A percentile compares a stretch with the other conserved stretches of the same genome.
These are phyloP conservation scores for Quillaja saponaria DNA, from an alignment of 306 rosid species.

Conservation along the genomic window DNA sequence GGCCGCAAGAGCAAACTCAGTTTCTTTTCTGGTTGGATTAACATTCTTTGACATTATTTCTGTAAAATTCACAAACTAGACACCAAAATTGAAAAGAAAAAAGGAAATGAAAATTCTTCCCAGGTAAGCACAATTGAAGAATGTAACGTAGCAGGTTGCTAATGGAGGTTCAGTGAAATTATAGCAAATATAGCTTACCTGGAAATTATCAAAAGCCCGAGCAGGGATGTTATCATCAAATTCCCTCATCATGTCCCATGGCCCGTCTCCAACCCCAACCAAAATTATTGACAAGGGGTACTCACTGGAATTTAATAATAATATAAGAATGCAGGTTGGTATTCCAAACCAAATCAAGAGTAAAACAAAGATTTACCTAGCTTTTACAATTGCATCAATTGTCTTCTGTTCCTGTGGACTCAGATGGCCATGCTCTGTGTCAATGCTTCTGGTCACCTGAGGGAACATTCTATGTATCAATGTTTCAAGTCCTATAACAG, in stretches of 20 bases:
- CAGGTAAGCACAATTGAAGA: conserved; percentile 27
- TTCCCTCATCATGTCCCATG: conserved; percentile 91
- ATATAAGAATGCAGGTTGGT: conserved; percentile 31
- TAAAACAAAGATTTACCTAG: conserved; percentile 56
- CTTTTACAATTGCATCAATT: conserved; percentile 81
- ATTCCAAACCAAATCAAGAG: conserved; percentile 17
- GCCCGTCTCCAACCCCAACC: conserved; percentile 98
- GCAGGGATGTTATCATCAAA: conserved; percentile 88
- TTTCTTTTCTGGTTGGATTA: conserved; percentile 51
- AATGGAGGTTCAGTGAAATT: conserved; percentile 22
- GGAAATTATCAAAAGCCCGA: conserved; percentile 82
- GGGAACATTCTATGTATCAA: conserved; percentile 10
- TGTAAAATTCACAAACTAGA: conserved; percentile 75
- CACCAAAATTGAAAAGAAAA: conserved; percentile 17
- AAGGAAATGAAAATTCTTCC: neutral
- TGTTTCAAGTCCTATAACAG: conserved; percentile 7
- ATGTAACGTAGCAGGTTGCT: no score
- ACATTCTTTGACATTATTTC: conserved; percentile 70
- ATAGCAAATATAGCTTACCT: conserved; percentile 48
- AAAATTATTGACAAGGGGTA: conserved; percentile 79
- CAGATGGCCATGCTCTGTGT: conserved; percentile 59
- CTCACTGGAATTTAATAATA: conserved; percentile 48
- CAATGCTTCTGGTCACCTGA: conserved; percentile 84
- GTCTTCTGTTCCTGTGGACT: conserved; percentile 82
- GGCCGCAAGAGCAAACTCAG: conserved; percentile 76